Base-by-base conservation (phyloP, 495 filamentous ascomycete genomes). In the Daldinia loculata region DNA sequence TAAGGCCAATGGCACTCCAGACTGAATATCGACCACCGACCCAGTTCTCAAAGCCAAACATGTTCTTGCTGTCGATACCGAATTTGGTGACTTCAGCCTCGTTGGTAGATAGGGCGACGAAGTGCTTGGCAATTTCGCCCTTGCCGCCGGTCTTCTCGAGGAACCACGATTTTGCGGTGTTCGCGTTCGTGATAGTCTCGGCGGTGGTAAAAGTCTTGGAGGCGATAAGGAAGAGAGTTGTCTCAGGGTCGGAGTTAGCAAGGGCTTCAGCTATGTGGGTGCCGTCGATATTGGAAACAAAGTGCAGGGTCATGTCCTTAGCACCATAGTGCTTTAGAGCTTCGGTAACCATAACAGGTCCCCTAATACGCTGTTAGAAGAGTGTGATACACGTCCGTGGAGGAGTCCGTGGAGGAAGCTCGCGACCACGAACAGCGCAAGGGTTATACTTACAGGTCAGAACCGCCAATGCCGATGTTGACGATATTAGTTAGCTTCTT, bases 131-230 rank as follows among this genome's bases (percentile, higher is more conserved):
- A 72, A 99, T 95, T 32, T 96, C 92, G 76, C 93, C 92, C 71
- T 86, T 84, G 68, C 83, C 85, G 56, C 88, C 93, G 14, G 86
- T 86, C 85, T 97, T 87, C 76, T 85, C 81, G 65, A 98, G 87
- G 88, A 99, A 99, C 96, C 95, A 99, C 58, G 84, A 77, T 89
- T 99, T 99, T 38, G 95, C 95, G 43, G 92, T 91, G 85, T 96
- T 97, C 78, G 95, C 96, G 80, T 99, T 99, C 59, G 95, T 98
- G 39, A 84, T 90, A 53, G 95, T 99, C 87, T 99, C 95, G 55
- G 95, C 95, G 6, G 95, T 99, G 64, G 95, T 99, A 85, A 99
- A 99, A 61, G 95, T 99, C 89, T 99, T 99, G 80, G 95, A 98
- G 56, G 95, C 95, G 76, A 99, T 88, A 72, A 98, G 85, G 90